Base-by-base conservation (phyloP, 371 early-diverging fungal species). In the Mortierella sp. region DNA sequence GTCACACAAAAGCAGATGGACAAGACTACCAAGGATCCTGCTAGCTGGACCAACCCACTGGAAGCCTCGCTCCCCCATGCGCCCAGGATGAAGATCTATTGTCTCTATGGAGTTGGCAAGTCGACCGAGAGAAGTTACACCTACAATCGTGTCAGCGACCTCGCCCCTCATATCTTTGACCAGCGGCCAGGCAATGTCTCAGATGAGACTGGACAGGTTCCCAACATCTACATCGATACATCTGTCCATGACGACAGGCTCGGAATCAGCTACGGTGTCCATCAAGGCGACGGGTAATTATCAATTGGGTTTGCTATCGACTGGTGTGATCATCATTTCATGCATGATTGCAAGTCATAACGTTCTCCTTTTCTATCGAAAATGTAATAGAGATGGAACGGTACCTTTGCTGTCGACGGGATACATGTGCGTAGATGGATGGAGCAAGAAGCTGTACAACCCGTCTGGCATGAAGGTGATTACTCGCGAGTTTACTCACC, bases 391-490 rank as follows among this genome's bases (percentile, higher is more conserved):
- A 16, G 98, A 99, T 88, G 97, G 97, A 38, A 97, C 98, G 0
- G 98, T 98, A 0, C 98, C 98, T 0, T 81, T 98, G 38, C 76
- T 99, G 26, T 97, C 97, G 3, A 88, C 95, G 16, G 98, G 98
- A 14, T 97, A 96, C 88, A 99, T 99, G 99, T 97, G 98, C 72
- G 93, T 92, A 1, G 92, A 94, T 34, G 98, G 97, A 10, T 99
- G 99, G 99, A 93, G 92, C 73, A 94, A 94, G 76, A 92, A 92
- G 72, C 88, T 93, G 38, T 95, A 95, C 73, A 99, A 99, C 82
- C 99, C 98, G n/a, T 90, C 92, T 26, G 91, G 92, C 28, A 91
- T 95, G 72, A 90, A 91, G 24, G 91, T 97, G 8, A 91, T 96
- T 7, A 92, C 96, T 14, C 91, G 94, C 63, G 99, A 99, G 88